phyloP scores from a whole-genome alignment of 352 stramenopile species.

The Phytophthora kernoviae region DNA sequence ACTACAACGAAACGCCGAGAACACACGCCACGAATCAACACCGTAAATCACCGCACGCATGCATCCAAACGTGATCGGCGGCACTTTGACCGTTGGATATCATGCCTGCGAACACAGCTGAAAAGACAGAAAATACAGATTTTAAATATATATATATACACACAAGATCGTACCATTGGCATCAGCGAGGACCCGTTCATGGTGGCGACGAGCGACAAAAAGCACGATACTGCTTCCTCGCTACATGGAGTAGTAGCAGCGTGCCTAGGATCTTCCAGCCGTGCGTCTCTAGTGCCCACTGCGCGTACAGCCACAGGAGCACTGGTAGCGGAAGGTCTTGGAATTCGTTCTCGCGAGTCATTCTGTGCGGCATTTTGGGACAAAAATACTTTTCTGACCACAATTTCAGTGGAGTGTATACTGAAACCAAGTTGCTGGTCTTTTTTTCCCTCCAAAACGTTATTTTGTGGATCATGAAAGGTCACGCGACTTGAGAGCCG shows the following conservation, averaged over 20 bases:
- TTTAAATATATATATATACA: too few species aligned
- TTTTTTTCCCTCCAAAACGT: conserved; percentile 15
- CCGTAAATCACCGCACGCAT: conserved; percentile 29
- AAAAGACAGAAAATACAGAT: too few species aligned
- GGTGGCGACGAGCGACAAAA: conserved; percentile 37
- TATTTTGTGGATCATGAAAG: conserved; percentile 34
- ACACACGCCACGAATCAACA: conserved; percentile 1
- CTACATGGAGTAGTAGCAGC: conserved; percentile 32
- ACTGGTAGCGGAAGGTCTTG: conserved; percentile 2
- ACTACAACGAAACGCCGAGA: conserved; percentile 16
- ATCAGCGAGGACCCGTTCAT: conserved; percentile 34
- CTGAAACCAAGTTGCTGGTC: conserved; percentile 9
- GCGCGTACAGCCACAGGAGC: conserved; percentile 30
- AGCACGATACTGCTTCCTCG: conserved; percentile 29
- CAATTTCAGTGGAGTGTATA: conserved; percentile 33
- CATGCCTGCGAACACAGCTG: conserved; percentile 7
- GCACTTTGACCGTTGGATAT: too few species aligned
- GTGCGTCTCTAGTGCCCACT: conserved; percentile 46
- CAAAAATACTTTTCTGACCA: conserved; percentile 8
- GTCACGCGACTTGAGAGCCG: conserved; percentile 6
- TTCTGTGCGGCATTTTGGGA: conserved; percentile 2
- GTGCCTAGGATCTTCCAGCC: conserved; percentile 57
- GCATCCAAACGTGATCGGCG: conserved; percentile 13
- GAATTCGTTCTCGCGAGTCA: conserved; percentile 2
- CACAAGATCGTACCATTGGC: conserved; percentile 54